Evolutionary conservation across 1,284 basidiomycete genomes (phyloP).

Genomic region (Cryptococcus sp.): DNA sequence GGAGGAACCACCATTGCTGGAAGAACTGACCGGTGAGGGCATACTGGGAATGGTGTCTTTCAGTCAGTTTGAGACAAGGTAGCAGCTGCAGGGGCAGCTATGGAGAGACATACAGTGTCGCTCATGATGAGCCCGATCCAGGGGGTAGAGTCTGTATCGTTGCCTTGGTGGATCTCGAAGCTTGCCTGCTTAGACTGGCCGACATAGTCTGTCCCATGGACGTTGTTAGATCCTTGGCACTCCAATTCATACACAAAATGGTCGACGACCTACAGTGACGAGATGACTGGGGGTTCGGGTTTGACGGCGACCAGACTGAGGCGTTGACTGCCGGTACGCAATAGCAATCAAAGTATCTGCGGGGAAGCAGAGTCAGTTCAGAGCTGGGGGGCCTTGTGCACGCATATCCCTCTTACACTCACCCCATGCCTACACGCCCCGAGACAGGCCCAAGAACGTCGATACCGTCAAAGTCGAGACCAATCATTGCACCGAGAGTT

Average conservation of each 20-base stretch:
- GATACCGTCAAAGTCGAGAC: slow-evolving; percentile 14
- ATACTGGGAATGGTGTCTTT: background rate
- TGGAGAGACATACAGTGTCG: slow-evolving; percentile 8
- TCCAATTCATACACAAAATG: background rate
- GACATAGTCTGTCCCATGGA: slow-evolving; percentile 6
- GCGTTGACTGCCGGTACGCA: slow-evolving; percentile 6
- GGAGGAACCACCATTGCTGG: slow-evolving; percentile 38
- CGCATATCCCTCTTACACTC: too few species aligned
- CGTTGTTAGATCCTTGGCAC: background rate
- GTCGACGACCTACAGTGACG: slow-evolving; percentile 5
- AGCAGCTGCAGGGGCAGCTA: too few species aligned
- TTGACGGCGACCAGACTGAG: slow-evolving; percentile 7
- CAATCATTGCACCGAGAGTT: slow-evolving; percentile 13
- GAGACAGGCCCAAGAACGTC: slow-evolving; percentile 15
- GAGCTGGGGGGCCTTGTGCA: too few species aligned
- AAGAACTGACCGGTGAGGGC: slow-evolving; percentile 25
- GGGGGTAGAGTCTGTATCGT: background rate
- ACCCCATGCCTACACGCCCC: slow-evolving; percentile 10
- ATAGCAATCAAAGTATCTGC: slow-evolving; percentile 14
- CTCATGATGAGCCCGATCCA: slow-evolving; percentile 17
- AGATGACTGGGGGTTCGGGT: slow-evolving; percentile 13
- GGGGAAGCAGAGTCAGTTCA: background rate
- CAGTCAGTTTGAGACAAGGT: background rate
- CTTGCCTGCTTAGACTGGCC: slow-evolving; percentile 8
- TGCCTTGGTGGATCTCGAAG: slow-evolving; percentile 11